Percentiles rank a stretch among this genome's conserved stretches.
Conservation (phyloP, 441 rosid species). For the Eruca vesicaria region DNA sequence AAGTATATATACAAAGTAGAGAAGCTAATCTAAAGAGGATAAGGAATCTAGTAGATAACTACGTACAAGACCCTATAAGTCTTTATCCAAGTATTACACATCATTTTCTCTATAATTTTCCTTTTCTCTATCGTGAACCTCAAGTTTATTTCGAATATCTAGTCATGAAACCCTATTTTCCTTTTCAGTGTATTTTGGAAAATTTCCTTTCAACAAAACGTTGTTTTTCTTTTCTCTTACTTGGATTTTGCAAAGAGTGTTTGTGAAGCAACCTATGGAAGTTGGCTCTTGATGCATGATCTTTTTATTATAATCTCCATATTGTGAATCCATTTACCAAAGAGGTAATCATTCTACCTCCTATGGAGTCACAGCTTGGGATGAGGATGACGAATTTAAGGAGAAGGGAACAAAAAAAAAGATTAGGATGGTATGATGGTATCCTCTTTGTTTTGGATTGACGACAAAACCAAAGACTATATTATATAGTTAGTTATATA, state of each 20-base stretch:
- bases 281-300: slow-evolving; percentile 4
- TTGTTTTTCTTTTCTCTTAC: neutral
- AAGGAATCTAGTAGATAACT: too few species aligned
- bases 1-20: too few species aligned
- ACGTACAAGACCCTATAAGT: too few species aligned
- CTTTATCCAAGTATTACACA: too few species aligned
- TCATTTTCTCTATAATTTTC: too few species aligned
- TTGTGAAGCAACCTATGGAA: neutral
- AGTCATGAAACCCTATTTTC: neutral
- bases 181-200: neutral
- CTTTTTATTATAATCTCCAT: neutral
- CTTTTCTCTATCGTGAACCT: too few species aligned
- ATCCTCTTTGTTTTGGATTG: neutral
- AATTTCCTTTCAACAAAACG: neutral
- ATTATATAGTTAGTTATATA: too few species aligned
- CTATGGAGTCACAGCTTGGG: neutral
- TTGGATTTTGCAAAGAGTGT: neutral
- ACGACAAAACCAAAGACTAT: slow-evolving; percentile 16
- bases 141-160: too few species aligned
- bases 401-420: neutral
- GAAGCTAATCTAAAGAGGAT: too few species aligned
- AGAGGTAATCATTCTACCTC: neutral
- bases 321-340: neutral
- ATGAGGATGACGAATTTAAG: too few species aligned
- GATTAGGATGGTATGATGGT: neutral